phyloP scores from a whole-genome alignment of 2,329 filamentous ascomycete genomes.

The Trichoderma pleuroti region DNA sequence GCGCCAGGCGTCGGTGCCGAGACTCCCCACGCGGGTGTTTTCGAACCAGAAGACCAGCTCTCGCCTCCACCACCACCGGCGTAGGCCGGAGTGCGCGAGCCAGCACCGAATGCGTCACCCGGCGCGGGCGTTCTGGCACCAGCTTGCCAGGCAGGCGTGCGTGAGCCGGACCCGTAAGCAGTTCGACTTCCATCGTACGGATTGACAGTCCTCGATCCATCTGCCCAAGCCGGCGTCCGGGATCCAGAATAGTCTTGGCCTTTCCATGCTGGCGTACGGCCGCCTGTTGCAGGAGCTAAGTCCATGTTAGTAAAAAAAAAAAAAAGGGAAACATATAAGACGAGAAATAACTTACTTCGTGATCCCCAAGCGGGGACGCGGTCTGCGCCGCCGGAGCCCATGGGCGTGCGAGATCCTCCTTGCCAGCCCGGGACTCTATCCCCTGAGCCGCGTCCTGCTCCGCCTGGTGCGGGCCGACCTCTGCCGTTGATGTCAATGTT shows the following conservation, averaged over 20 bases:
- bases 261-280: constrained; percentile 62
- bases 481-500: constrained; percentile 66
- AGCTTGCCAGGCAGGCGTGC: constrained; percentile 75
- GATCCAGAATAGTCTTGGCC: constrained; percentile 50
- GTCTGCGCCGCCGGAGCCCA: constrained; percentile 56
- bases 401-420: constrained; percentile 65
- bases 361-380: constrained; percentile 75
- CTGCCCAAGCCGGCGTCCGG: constrained; percentile 68
- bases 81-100: constrained; percentile 67
- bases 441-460: constrained; percentile 44
- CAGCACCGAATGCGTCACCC: constrained; percentile 60
- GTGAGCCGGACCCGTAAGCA: constrained; percentile 69
- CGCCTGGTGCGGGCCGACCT: constrained; percentile 40
- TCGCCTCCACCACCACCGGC: constrained; percentile 46
- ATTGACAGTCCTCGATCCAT: constrained; percentile 64
- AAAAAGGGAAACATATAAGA: neutral
- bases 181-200: constrained; percentile 73
- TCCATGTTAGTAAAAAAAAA: constrained; percentile 26
- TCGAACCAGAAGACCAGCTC: constrained; percentile 64
- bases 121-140: constrained; percentile 67
- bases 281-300: constrained; percentile 54
- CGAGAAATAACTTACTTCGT: constrained; percentile 54
- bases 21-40: constrained; percentile 71
- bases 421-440: constrained; percentile 56
- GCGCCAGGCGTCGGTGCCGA: constrained; percentile 58